phyloP scores from a whole-genome alignment of 371 early-diverging fungal species.

The Apophysomyces trapeziformis region DNA sequence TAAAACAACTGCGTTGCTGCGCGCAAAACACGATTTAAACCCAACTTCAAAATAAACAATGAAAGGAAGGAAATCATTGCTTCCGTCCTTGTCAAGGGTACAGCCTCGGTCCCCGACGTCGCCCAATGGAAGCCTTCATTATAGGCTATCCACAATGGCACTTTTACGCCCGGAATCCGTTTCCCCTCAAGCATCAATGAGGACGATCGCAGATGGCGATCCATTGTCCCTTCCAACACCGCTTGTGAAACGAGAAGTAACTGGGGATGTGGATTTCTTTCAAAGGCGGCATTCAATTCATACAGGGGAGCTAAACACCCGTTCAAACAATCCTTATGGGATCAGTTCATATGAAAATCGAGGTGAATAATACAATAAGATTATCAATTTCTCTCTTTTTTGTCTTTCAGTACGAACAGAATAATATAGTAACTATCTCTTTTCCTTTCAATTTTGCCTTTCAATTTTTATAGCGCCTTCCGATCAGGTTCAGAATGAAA shows the following conservation, averaged over 20 bases:
- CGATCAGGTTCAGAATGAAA: conserved; percentile 43
- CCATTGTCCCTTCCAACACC: conserved; percentile 43
- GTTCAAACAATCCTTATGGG: conserved; percentile 9
- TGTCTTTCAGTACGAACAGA: background rate
- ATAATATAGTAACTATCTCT: conserved; percentile 20
- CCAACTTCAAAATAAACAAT: too few species aligned
- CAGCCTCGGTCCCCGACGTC: conserved; percentile 25
- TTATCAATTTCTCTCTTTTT: conserved; percentile 7
- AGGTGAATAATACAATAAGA: conserved; percentile 27
- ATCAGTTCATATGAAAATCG: conserved; percentile 10
- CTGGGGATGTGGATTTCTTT: conserved; percentile 34
- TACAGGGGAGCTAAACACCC: conserved; percentile 36
- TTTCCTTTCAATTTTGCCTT: conserved; percentile 44
- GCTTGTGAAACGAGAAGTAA: conserved; percentile 23
- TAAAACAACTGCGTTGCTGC: background rate
- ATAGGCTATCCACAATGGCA: conserved; percentile 10
- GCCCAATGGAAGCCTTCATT: conserved; percentile 3
- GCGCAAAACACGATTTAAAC: background rate
- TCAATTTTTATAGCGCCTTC: conserved; percentile 40
- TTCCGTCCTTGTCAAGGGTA: background rate
- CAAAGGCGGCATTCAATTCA: conserved; percentile 66
- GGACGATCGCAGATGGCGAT: conserved; percentile 35
- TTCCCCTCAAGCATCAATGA: conserved; percentile 7
- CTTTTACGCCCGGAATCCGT: conserved; percentile 13
- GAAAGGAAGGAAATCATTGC: background rate